Conservation (phyloP, 805 yeast species). For the Yamadazyma tumulicola region DNA sequence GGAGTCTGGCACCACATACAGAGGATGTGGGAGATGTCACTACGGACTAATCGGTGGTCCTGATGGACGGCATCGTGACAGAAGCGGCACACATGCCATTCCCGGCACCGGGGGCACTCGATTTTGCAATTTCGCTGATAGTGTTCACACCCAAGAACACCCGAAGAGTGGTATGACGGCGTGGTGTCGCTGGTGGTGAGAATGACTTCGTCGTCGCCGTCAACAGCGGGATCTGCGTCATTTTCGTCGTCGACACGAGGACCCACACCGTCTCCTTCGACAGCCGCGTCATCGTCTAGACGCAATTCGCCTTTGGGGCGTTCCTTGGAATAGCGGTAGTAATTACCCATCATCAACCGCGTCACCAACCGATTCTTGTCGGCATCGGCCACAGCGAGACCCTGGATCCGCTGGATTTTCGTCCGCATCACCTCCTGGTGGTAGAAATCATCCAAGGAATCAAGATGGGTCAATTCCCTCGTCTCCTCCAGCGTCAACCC, state of each 20-base stretch:
- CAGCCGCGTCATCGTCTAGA: constrained; percentile 3
- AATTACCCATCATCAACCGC: constrained; percentile 66
- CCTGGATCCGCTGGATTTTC: constrained; percentile 47
- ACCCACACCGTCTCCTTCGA: constrained; percentile 3
- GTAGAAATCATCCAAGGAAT: constrained; percentile 33
- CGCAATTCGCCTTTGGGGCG: constrained; percentile 15
- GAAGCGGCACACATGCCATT: constrained; percentile 78
- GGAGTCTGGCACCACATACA: constrained; percentile 80
- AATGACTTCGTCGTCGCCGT: constrained; percentile 39
- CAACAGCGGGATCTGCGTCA: constrained; percentile 7
- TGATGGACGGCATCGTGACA: constrained; percentile 71
- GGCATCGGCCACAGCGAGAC: constrained; percentile 33
- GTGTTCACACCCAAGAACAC: constrained; percentile 72
- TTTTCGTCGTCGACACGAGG: constrained; percentile 1
- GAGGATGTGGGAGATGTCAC: constrained; percentile 61
- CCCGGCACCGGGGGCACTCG: constrained; percentile 70
- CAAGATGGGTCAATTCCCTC: constrained; percentile 32
- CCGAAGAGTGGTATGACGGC: constrained; percentile 43
- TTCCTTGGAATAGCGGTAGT: constrained; percentile 45
- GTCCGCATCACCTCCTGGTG: constrained; percentile 41
- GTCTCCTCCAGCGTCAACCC: constrained; percentile 36
- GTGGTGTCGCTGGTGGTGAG: constrained; percentile 45
- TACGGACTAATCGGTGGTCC: constrained; percentile 56
- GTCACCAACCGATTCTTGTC: constrained; percentile 54
- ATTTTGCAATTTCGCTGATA: constrained; percentile 80